Conservation (phyloP, 2,329 filamentous ascomycete genomes). For the Aphanocladium album region DNA sequence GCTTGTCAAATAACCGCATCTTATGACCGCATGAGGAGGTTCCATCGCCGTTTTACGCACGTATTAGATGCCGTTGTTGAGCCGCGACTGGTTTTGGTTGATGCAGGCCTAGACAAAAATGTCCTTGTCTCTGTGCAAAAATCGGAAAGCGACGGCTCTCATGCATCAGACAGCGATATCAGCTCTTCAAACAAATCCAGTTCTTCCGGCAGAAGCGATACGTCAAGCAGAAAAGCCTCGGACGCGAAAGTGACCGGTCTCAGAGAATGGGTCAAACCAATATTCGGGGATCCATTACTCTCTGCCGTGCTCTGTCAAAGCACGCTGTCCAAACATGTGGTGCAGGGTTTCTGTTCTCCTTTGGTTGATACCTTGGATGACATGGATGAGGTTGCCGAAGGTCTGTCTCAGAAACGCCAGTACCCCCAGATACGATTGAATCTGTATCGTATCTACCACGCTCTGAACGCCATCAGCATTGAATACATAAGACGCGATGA, state of each 20-base stretch:
- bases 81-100: constrained; percentile 50
- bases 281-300: constrained; percentile 58
- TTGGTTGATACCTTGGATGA: constrained; percentile 13
- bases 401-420: constrained; percentile 38
- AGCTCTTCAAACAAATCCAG: neutral
- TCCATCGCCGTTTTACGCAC: constrained; percentile 45
- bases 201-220: neutral
- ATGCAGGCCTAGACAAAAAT: constrained; percentile 46
- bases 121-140: constrained; percentile 35
- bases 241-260: constrained; percentile 42
- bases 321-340: constrained; percentile 39
- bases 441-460: constrained; percentile 55
- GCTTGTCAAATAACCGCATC: constrained; percentile 54
- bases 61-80: constrained; percentile 47
- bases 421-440: constrained; percentile 43
- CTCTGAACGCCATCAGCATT: constrained; percentile 45
- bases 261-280: constrained; percentile 53
- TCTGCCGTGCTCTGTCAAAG: constrained; percentile 43
- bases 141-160: neutral
- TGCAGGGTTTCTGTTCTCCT: constrained; percentile 39
- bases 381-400: constrained; percentile 11
- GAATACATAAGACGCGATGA: constrained; percentile 50
- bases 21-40: constrained; percentile 49
- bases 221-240: neutral
- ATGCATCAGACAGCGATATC: neutral